Evolutionary conservation across 768 basidiomycete genomes (phyloP).

Genomic region (Exsudoporus frostii): DNA sequence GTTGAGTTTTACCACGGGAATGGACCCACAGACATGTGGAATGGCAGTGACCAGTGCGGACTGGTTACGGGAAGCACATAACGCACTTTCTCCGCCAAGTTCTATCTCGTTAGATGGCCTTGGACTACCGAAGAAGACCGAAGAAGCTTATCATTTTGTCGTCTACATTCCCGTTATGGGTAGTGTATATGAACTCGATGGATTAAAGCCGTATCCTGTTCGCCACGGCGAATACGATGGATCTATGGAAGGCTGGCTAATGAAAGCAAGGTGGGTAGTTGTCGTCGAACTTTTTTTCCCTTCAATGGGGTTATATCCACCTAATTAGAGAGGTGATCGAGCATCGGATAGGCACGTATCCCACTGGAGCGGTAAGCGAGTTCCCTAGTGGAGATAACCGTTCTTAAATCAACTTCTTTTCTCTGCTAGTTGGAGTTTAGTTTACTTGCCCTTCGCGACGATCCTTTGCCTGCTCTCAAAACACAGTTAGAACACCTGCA

Average conservation of each 20-base stretch:
- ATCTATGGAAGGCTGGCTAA: conserved; percentile 78
- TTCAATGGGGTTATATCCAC: conserved; percentile 19
- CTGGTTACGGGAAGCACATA: conserved; percentile 84
- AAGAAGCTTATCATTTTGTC: conserved; percentile 96
- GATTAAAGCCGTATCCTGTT: conserved; percentile 75
- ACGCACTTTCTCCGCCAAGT: conserved; percentile 87
- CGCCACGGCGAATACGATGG: conserved; percentile 74
- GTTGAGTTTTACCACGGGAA: conserved; percentile 71
- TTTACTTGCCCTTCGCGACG: conserved; percentile 81
- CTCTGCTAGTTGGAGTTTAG: conserved; percentile 79
- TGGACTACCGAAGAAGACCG: conserved; percentile 58
- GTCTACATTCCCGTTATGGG: conserved; percentile 87
- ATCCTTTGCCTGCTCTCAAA: conserved; percentile 70
- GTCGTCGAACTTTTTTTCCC: conserved; percentile 7
- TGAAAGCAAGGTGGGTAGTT: conserved; percentile 60
- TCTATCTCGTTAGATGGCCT: conserved; percentile 86
- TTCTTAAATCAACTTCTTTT: conserved; percentile 8
- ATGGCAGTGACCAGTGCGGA: conserved; percentile 78
- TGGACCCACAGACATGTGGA: conserved; percentile 86
- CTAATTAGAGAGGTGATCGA: conserved; percentile 74
- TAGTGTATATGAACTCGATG: conserved; percentile 89
- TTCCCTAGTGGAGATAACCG: background rate
- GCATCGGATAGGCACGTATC: conserved; percentile 86
- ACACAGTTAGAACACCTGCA: conserved; percentile 51
- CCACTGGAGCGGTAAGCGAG: conserved; percentile 72